These are phyloP conservation scores for Chaetomium olivaceum DNA, from an alignment of 2,329 filamentous ascomycete genomes.

Conservation along the genomic window DNA sequence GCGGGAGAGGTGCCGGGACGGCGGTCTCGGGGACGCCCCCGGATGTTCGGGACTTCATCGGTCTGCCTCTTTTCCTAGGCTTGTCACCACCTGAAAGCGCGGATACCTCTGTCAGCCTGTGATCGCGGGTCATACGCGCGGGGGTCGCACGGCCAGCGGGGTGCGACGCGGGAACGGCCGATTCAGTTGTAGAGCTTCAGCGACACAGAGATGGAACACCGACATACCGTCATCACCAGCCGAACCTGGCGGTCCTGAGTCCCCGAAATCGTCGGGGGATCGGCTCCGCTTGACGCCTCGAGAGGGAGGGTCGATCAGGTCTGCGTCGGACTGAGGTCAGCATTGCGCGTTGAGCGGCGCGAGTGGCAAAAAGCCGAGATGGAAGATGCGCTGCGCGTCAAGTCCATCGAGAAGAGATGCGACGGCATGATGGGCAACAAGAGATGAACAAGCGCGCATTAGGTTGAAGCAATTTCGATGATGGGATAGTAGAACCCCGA, in stretches of 20 bases:
- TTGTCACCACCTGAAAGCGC: conserved; percentile 47
- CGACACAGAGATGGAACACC: conserved; percentile 42
- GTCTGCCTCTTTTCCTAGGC: conserved; percentile 60
- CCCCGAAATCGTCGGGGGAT: conserved; percentile 67
- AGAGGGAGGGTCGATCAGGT: conserved; percentile 54
- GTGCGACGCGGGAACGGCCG: conserved; percentile 38
- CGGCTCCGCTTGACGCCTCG: conserved; percentile 79
- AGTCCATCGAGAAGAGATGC: not conserved
- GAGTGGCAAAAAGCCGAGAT: not conserved
- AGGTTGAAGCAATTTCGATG: not conserved
- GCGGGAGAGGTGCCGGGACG: conserved; percentile 52
- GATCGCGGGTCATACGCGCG: conserved; percentile 33
- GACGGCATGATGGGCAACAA: not conserved
- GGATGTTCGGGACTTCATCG: conserved; percentile 59
- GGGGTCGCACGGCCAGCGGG: conserved; percentile 36
- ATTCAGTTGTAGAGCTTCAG: conserved; percentile 38
- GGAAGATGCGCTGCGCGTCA: not conserved
- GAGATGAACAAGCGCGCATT: not conserved
- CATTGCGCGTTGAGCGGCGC: conserved; percentile 24
- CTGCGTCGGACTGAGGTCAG: conserved; percentile 44
- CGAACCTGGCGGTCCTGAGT: conserved; percentile 53
- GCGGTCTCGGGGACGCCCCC: conserved; percentile 59
- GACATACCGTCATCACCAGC: conserved; percentile 75
- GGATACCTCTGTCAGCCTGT: conserved; percentile 37
- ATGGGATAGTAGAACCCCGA: not conserved